Conservation (phyloP, 805 yeast genomes). For the Kazachstania bromeliacearum region DNA sequence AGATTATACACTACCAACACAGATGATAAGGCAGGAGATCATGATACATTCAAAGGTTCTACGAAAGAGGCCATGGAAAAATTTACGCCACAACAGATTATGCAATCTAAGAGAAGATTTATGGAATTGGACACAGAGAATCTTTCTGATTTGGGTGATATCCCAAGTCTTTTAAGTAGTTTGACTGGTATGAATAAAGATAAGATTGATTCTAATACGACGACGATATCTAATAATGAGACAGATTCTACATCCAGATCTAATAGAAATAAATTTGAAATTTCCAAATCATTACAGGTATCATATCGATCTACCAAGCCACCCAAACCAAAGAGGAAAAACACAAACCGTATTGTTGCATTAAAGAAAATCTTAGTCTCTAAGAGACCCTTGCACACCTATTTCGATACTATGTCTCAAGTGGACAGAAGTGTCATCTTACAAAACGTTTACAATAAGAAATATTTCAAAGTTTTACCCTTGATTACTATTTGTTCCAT, state of each 20-base stretch:
- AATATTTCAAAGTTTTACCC: constrained; percentile 27
- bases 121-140: constrained; percentile 30
- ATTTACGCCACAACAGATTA: constrained; percentile 22
- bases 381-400: constrained; percentile 25
- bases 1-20: constrained; percentile 17
- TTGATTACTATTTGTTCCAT: constrained; percentile 28
- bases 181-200: constrained; percentile 26
- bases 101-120: constrained; percentile 25
- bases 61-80: constrained; percentile 14
- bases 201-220: constrained; percentile 20
- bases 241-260: constrained; percentile 12
- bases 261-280: constrained; percentile 21
- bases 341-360: constrained; percentile 25
- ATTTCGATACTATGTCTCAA: constrained; percentile 26
- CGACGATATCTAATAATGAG: constrained; percentile 4
- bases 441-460: constrained; percentile 26
- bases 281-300: constrained; percentile 22
- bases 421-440: constrained; percentile 24
- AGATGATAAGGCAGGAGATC: constrained; percentile 2
- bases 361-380: constrained; percentile 24
- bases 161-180: constrained; percentile 24
- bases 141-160: constrained; percentile 18
- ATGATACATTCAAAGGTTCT: constrained; percentile 6
- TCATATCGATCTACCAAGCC: constrained; percentile 30
- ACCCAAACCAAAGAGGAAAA: constrained; percentile 23